A percentile compares a stretch with the other conserved stretches of the same genome.
These are phyloP conservation scores for Adenanthera pavonina DNA, from an alignment of 306 rosid species.

Conservation along the genomic window DNA sequence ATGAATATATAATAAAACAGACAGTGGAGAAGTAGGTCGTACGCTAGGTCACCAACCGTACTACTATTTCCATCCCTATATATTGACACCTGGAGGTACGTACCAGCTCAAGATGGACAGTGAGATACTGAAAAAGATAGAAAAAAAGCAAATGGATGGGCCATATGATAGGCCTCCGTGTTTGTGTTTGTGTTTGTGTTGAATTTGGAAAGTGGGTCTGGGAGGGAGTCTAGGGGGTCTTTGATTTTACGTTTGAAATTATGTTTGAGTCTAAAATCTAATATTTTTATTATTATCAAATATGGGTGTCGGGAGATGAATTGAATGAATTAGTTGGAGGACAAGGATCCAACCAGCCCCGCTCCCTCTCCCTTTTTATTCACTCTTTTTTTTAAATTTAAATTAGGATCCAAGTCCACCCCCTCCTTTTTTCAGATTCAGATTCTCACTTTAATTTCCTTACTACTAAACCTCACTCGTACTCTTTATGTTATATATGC, in stretches of 20 bases:
- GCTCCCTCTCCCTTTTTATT: slow-evolving; percentile 21
- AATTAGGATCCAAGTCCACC: not conserved
- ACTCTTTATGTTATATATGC: too few relatives aligned
- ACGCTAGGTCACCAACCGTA: too few relatives aligned
- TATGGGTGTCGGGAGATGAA: too few relatives aligned
- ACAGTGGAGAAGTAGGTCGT: too few relatives aligned
- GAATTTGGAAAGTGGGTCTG: not conserved
- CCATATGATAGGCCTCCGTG: not conserved
- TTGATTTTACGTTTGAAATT: too few relatives aligned
- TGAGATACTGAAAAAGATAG: not conserved
- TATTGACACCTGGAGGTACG: too few relatives aligned
- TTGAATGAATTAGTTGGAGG: not conserved
- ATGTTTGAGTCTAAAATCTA: too few relatives aligned
- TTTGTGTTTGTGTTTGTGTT: not conserved
- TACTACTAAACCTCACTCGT: too few relatives aligned
- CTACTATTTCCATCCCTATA: too few relatives aligned
- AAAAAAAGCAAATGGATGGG: not conserved
- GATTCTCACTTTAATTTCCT: not conserved
- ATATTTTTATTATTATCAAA: too few relatives aligned
- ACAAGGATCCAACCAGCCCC: slow-evolving; percentile 36
- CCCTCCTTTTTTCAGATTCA: not conserved
- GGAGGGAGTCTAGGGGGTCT: not conserved
- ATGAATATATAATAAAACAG: too few relatives aligned
- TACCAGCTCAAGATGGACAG: not conserved
- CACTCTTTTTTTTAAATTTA: too few relatives aligned